phyloP scores from a whole-genome alignment of 1,139 yeast species.

The Hanseniaspora gamundiae region DNA sequence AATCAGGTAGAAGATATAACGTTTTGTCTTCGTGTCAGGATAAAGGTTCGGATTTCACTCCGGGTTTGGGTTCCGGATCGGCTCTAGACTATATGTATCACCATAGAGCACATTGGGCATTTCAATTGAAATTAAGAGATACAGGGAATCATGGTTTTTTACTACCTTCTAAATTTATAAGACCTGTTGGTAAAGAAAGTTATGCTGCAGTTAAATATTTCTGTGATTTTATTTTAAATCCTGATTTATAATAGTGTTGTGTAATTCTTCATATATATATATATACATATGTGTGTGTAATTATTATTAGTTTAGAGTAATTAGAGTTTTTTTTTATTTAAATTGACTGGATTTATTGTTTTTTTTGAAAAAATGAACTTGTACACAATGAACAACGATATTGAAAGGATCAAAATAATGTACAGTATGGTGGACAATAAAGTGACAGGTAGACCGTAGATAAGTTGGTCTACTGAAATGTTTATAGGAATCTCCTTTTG shows the following conservation, averaged over 20 bases:
- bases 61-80: conserved; percentile 71
- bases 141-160: conserved; percentile 77
- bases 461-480: neutral
- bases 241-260: conserved; percentile 17
- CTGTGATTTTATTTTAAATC: conserved; percentile 46
- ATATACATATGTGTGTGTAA: no score
- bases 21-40: conserved; percentile 74
- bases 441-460: neutral
- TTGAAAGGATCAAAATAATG: neutral
- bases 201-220: conserved; percentile 60
- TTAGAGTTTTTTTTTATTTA: no score
- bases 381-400: neutral
- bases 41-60: conserved; percentile 52
- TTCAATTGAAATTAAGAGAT: conserved; percentile 70
- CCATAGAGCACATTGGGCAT: conserved; percentile 72
- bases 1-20: conserved; percentile 49
- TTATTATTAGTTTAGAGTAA: no score
- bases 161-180: conserved; percentile 57
- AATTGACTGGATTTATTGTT: neutral
- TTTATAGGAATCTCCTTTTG: neutral
- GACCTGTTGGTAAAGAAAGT: conserved; percentile 67
- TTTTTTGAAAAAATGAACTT: neutral
- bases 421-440: neutral
- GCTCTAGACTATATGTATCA: conserved; percentile 79
- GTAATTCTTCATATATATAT: no score